phyloP scores from a whole-genome alignment of 805 yeast genomes.

The Metschnikowia vanudenii region DNA sequence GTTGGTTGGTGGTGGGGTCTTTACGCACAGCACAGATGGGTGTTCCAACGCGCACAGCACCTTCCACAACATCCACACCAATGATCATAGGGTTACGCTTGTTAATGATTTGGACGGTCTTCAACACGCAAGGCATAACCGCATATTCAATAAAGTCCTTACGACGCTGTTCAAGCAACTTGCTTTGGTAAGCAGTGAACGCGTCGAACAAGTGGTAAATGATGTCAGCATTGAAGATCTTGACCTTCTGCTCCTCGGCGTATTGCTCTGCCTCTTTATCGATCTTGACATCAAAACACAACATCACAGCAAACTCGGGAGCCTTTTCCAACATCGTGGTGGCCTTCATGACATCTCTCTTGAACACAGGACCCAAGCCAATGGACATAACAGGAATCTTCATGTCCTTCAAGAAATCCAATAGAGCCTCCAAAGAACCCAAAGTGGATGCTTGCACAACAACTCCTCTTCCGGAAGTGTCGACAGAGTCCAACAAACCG shows the following conservation, averaged over 20 bases:
- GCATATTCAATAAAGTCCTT: slow-evolving; percentile 85
- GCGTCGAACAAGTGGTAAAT: slow-evolving; percentile 96
- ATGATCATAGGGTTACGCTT: slow-evolving; percentile 99
- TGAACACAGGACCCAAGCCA: slow-evolving; percentile 96
- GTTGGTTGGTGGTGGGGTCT: slow-evolving; percentile 81
- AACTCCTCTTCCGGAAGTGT: slow-evolving; percentile 93
- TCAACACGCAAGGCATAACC: slow-evolving; percentile 91
- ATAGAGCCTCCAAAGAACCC: slow-evolving; percentile 95
- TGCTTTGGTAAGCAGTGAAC: slow-evolving; percentile 87
- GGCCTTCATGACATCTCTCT: slow-evolving; percentile 98
- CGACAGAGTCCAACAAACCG: slow-evolving; percentile 91
- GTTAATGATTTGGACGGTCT: slow-evolving; percentile 93
- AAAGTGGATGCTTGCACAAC: slow-evolving; percentile 97
- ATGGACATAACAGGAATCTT: slow-evolving; percentile 99
- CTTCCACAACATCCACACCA: slow-evolving; percentile 97
- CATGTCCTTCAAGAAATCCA: slow-evolving; percentile 96
- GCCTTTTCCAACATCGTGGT: slow-evolving; percentile 96
- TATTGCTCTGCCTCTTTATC: slow-evolving; percentile 99
- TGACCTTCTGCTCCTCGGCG: slow-evolving; percentile 89
- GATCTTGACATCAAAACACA: slow-evolving; percentile 95
- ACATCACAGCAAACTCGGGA: slow-evolving; percentile 94
- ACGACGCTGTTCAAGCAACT: slow-evolving; percentile 86
- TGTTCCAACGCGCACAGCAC: slow-evolving; percentile 84
- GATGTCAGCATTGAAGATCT: slow-evolving; percentile 92
- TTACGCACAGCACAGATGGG: slow-evolving; percentile 92